Conservation (phyloP, 176 grass and related monocot species). For the Chrysopogon serrulatus region DNA sequence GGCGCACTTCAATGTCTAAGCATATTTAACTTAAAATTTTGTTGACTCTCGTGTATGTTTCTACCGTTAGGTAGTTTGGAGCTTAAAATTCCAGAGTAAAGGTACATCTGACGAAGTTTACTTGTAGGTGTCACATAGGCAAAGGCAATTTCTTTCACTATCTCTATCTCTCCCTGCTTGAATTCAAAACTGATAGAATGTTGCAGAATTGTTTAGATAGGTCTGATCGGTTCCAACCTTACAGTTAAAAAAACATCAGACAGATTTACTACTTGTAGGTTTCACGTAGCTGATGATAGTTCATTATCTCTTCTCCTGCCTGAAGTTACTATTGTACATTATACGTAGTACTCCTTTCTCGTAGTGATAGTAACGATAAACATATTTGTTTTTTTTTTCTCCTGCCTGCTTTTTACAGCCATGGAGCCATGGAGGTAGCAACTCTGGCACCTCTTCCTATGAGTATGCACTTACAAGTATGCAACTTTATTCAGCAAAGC, state of each 20-base stretch:
- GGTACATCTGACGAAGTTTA: not conserved
- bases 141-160: not conserved
- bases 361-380: not conserved
- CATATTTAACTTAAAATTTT: not conserved
- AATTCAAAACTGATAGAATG: not conserved
- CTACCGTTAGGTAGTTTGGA: no score
- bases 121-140: not conserved
- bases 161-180: not conserved
- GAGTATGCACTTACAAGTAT: not conserved
- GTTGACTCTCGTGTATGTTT: not conserved
- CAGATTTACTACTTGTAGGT: not conserved
- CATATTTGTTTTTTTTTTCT: not conserved
- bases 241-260: slow-evolving; percentile 4
- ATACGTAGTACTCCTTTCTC: no score
- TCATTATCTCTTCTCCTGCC: not conserved
- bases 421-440: not conserved
- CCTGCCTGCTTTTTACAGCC: not conserved
- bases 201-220: not conserved
- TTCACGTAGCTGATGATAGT: not conserved
- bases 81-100: no score
- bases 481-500: slow-evolving; percentile 25
- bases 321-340: not conserved
- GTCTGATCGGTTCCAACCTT: not conserved
- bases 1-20: not conserved
- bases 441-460: not conserved